A percentile compares a stretch with the other conserved stretches of the same genome.
phyloP scores from a whole-genome alignment of 306 rosid genomes.

The Benincasa hispida region DNA sequence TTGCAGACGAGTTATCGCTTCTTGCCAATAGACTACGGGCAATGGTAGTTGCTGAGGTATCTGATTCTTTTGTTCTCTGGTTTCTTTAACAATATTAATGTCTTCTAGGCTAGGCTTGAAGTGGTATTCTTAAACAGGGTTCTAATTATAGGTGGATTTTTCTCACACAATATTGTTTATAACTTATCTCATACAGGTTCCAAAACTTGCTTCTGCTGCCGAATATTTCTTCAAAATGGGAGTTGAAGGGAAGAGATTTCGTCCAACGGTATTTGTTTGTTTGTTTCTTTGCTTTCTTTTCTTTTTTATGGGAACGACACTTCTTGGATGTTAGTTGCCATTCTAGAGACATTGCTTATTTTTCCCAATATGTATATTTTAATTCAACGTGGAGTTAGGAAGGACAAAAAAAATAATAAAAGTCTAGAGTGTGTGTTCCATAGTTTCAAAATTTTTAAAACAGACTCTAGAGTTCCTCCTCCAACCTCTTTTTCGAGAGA shows the following conservation, averaged over 20 bases:
- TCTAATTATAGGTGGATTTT: not conserved
- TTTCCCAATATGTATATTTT: not conserved
- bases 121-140: not conserved
- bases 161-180: not conserved
- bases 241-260: constrained; percentile 92
- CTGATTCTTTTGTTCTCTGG: constrained; percentile 8
- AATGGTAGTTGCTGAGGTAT: constrained; percentile 87
- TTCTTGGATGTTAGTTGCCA: not conserved
- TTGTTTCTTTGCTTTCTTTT: not conserved
- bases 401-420: not conserved
- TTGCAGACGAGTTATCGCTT: constrained; percentile 75
- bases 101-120: constrained; percentile 8
- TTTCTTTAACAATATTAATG: not conserved
- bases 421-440: not conserved
- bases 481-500: too few relatives aligned
- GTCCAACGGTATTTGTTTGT: constrained; percentile 56
- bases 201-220: constrained; percentile 94
- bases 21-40: constrained; percentile 63
- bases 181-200: constrained; percentile 43
- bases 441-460: not conserved
- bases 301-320: not conserved
- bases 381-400: not conserved
- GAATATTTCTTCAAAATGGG: constrained; percentile 93
- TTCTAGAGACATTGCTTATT: not conserved
- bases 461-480: not conserved